Percentiles rank a stretch among this genome's conserved stretches.
These are phyloP conservation scores for Cladochytrium replicatum DNA, from an alignment of 192 early-diverging fungal genomes.

Conservation along the genomic window DNA sequence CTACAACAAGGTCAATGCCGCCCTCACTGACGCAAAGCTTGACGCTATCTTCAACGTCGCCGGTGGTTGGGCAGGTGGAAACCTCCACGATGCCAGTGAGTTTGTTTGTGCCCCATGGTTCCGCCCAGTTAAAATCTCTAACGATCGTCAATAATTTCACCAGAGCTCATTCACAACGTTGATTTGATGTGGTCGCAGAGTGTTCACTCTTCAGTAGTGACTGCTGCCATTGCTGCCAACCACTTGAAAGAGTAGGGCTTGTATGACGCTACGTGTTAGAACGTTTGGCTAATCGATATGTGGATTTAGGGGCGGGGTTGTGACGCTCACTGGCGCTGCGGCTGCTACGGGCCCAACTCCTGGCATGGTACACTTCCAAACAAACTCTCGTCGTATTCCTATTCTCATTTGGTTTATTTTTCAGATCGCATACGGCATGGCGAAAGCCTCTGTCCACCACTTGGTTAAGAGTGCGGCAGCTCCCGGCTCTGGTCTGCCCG, in stretches of 20 bases:
- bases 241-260: constrained; percentile 55
- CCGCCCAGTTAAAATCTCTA: constrained; percentile 7
- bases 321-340: constrained; percentile 69
- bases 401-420: neutral
- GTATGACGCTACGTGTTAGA: neutral
- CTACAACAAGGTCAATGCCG: constrained; percentile 41
- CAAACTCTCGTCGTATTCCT: constrained; percentile 11
- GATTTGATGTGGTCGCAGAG: constrained; percentile 73
- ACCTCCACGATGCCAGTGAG: constrained; percentile 53
- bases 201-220: constrained; percentile 70
- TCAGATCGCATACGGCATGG: constrained; percentile 82
- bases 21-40: constrained; percentile 32
- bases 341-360: constrained; percentile 67
- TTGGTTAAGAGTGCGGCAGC: constrained; percentile 65
- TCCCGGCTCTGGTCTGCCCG: constrained; percentile 61
- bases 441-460: constrained; percentile 91
- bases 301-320: constrained; percentile 46
- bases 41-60: constrained; percentile 87
- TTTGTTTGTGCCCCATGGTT: neutral
- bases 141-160: neutral
- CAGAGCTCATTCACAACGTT: constrained; percentile 54
- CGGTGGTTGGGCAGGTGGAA: constrained; percentile 93
- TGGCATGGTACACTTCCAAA: constrained; percentile 24
- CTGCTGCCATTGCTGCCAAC: constrained; percentile 66
- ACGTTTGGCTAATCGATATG: too few species aligned